Evolutionary conservation across 2,329 filamentous ascomycete species (phyloP).

Genomic region (Diaporthe sp.): DNA sequence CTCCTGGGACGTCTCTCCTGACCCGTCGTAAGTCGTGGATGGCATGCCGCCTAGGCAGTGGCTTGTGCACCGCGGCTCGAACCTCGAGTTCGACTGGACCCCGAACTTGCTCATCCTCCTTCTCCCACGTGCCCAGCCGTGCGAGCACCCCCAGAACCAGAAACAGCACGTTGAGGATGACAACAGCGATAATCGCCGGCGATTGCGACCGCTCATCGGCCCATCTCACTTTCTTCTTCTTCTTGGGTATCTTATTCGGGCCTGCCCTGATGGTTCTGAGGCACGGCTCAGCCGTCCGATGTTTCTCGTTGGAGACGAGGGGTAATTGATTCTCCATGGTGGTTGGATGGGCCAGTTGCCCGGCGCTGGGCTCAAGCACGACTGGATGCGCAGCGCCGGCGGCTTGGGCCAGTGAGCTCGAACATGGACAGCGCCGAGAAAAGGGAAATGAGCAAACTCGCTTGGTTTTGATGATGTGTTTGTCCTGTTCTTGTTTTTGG

Average conservation of each 20-base stretch:
- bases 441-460: not conserved
- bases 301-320: not conserved
- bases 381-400: slow-evolving; percentile 6
- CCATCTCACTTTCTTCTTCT: slow-evolving; percentile 9
- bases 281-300: slow-evolving; percentile 6
- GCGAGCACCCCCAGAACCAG: not conserved
- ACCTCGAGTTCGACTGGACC: slow-evolving; percentile 10
- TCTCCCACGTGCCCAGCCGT: not conserved
- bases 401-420: not conserved
- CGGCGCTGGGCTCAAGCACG: slow-evolving; percentile 9
- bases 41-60: not conserved
- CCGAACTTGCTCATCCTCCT: not conserved
- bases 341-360: not conserved
- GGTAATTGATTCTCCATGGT: not conserved
- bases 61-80: slow-evolving; percentile 6
- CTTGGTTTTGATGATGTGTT: not conserved
- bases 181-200: not conserved
- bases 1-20: slow-evolving; percentile 5
- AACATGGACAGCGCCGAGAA: not conserved
- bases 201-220: not conserved
- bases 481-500: not conserved
- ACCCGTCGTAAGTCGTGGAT: not conserved
- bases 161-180: slow-evolving; percentile 9
- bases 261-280: not conserved
- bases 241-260: not conserved